Evolutionary conservation across 208 protist genomes (phyloP).

Genomic region (Wallacemonas sp.): DNA sequence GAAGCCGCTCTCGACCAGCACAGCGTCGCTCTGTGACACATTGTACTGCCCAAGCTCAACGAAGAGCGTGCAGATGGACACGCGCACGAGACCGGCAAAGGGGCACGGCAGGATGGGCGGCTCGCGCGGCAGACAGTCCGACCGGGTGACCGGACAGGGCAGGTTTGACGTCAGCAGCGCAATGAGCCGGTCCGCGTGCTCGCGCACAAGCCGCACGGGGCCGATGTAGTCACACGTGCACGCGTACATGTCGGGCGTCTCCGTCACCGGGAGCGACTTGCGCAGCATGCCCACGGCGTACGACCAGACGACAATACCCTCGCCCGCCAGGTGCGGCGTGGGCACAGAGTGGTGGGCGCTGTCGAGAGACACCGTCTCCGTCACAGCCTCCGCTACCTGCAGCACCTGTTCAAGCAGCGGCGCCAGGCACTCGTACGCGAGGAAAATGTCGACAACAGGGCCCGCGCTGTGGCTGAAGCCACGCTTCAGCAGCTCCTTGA

Average conservation of each 20-base stretch:
- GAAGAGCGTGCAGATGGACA: slow-evolving; percentile 60
- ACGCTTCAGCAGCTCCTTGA: slow-evolving; percentile 66
- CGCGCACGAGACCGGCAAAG: slow-evolving; percentile 30
- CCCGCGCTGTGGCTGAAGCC: slow-evolving; percentile 72
- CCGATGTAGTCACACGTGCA: slow-evolving; percentile 32
- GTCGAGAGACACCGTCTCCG: slow-evolving; percentile 28
- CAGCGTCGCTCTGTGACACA: slow-evolving; percentile 42
- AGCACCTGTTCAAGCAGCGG: slow-evolving; percentile 35
- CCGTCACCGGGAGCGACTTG: slow-evolving; percentile 54
- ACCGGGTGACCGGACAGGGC: background rate
- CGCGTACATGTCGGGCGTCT: slow-evolving; percentile 48
- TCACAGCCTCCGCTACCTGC: slow-evolving; percentile 16
- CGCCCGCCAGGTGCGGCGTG: slow-evolving; percentile 33
- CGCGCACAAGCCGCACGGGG: slow-evolving; percentile 34
- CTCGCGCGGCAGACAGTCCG: slow-evolving; percentile 3
- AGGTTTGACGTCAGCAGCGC: slow-evolving; percentile 18
- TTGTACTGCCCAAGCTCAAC: slow-evolving; percentile 53
- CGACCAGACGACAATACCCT: slow-evolving; percentile 51
- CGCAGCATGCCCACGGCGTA: slow-evolving; percentile 49
- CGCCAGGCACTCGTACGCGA: slow-evolving; percentile 40
- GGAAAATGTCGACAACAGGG: slow-evolving; percentile 64
- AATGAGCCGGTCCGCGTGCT: slow-evolving; percentile 32
- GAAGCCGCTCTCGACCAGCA: slow-evolving; percentile 42
- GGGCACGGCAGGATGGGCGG: background rate
- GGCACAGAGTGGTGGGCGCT: background rate